Base-by-base conservation (phyloP, 2,329 filamentous ascomycete genomes). In the Botrytis deweyae region DNA sequence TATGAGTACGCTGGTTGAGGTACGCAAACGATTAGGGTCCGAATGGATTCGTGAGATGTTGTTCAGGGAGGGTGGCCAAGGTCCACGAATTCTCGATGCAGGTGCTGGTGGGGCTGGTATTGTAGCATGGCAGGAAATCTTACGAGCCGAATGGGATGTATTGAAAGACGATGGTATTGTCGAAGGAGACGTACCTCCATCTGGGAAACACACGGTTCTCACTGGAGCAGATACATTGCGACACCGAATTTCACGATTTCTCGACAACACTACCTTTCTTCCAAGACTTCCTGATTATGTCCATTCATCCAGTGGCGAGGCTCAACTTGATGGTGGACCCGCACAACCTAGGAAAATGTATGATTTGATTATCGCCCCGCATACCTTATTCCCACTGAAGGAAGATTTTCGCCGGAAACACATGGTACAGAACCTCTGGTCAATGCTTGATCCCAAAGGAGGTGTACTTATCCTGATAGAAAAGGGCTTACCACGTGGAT, bases 241-340 rank as follows among this genome's bases (percentile, higher is more conserved):
- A 29, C 86, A 92, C 73, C 91, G 94, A 46, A 86, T 94, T 38
- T 93, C 94, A 77, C 86, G 85, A 29, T 88, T 98, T 76, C 85
- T 99, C 20, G 88, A 97, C 55, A 92, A 98, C 81, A 98, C 96
- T 0, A 97, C 93, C 0, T 98, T 99, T 80, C 86, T 99, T 12
- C 95, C 95, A 12, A 90, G 95, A 6, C 84, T 98, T n/a, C 96
- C 96, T 0, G 94, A 98, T 79, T 94, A 95, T 76, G 83, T 94
- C 40, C 91, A 92, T 80, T 88, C 89, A 1, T 85, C 87, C 36
- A 85, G 90, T 74, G 88, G 88, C 67, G 85, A 87, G 16, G 86
- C 88, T 29, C 87, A 88, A 52, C 81, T 93, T 8, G 88, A 93
- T 73, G 88, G 88, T 33, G 85, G 87, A 33, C 82, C 84, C 44